Conservation (phyloP, 2,329 filamentous ascomycete species). For the Ampelomyces quisqualis region DNA sequence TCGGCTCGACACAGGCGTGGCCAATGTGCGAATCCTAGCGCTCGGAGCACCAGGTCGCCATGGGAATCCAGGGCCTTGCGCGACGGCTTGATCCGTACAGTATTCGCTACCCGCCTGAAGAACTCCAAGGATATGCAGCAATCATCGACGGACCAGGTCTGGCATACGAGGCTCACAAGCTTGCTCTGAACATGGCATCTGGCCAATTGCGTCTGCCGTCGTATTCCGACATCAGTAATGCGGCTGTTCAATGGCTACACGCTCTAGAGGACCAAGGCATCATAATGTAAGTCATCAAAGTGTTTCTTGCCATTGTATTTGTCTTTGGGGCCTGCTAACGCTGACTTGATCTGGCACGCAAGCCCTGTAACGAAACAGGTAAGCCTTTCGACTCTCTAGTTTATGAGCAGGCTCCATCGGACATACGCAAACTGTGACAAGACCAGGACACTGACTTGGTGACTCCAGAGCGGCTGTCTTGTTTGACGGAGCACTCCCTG, state of each 20-base stretch:
- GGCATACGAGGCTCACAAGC: slow-evolving; percentile 67
- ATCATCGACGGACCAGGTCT: slow-evolving; percentile 77
- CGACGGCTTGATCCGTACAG: slow-evolving; percentile 35
- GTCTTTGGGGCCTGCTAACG: not conserved
- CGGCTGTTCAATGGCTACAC: slow-evolving; percentile 60
- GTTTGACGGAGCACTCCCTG: slow-evolving; percentile 82
- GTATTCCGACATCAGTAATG: slow-evolving; percentile 63
- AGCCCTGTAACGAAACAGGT: no score
- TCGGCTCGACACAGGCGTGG: not conserved
- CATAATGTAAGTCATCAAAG: slow-evolving; percentile 58
- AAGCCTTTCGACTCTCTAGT: no score
- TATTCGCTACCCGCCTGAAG: slow-evolving; percentile 20
- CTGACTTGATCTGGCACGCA: no score
- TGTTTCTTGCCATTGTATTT: not conserved
- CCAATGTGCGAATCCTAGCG: slow-evolving; percentile 2
- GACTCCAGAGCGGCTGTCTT: slow-evolving; percentile 60
- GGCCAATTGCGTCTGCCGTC: slow-evolving; percentile 28
- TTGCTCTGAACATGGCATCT: slow-evolving; percentile 46
- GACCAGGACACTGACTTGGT: no score
- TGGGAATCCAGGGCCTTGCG: slow-evolving; percentile 41
- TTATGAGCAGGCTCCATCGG: no score
- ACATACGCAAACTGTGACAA: no score
- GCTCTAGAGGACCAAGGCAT: slow-evolving; percentile 58
- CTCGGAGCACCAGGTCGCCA: no score
- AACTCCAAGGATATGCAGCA: slow-evolving; percentile 29